Base-by-base conservation (phyloP, 768 basidiomycete species). In the Lactifluus echinatus region DNA sequence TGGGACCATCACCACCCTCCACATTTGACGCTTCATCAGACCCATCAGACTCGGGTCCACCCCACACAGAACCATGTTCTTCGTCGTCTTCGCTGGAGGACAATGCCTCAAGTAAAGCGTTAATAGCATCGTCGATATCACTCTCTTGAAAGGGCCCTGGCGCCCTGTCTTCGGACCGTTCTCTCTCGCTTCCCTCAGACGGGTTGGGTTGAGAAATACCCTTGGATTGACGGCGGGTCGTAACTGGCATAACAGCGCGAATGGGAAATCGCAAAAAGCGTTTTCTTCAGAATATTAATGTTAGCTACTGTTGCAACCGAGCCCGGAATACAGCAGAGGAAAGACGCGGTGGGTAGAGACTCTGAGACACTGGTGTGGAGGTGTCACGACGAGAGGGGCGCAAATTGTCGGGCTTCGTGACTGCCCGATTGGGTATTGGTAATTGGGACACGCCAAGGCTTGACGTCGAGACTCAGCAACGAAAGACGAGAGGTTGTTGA, bases 181-280 rank as follows among this genome's bases (percentile, higher is more conserved):
- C 23, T 2, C 34, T 17, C 37, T 26, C 24, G 50, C 21, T 21
- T 47, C n/a, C 28, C 5, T 46, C 42, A 12, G 8, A 23, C 10
- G 36, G 23, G 10, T 55, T 39, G 34, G 17, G 15, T 21, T 33
- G 21, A 10, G 21, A 14, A 44, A 26, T 8, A 42, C 40, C 7
- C 15, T 34, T 19, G 4, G 53, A 47, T 45, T 59, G 58, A 28
- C 36, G 53, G 28, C 58, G 53, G 11, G 58, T 59, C n/a, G 42
- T 55, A 29, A 50, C 36, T 17, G 58, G 58, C 58, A 59, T 59
- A 2, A 43, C 14, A 15, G 15, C 6, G 39, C 36, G 21, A 12
- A 39, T 36, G 17, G 31, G 33, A 3, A n/a, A 8, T 40, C 31
- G 50, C 24, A 37, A 5, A 26, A n/a, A 19, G 17, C 3, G 28